Base-by-base conservation (phyloP, 1,284 basidiomycete genomes). In the Coriolopsis trogii region DNA sequence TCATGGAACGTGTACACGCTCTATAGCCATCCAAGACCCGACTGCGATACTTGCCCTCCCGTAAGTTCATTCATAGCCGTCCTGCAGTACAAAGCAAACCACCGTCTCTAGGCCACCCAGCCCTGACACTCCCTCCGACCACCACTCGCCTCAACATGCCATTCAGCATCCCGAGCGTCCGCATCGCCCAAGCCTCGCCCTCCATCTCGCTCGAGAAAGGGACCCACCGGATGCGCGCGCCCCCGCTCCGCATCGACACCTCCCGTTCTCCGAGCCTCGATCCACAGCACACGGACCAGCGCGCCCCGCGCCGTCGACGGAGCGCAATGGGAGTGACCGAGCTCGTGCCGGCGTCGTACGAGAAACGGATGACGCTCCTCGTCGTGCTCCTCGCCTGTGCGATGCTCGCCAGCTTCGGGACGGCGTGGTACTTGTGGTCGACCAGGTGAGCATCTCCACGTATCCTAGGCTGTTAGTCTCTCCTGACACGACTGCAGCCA, bases 131-230 rank as follows among this genome's bases (percentile, higher is more conserved):
- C n/a, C n/a, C n/a, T n/a, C n/a, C n/a, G n/a, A n/a, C n/a, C n/a
- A n/a, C n/a, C n/a, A n/a, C n/a, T n/a, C n/a, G n/a, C 18, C 15
- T 24, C 34, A 26, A 36, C 3, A 67, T 65, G 65, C 55, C 65
- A 1, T 55, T 64, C 46, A 50, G 56, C 41, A 55, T 52, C 41
- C 57, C 56, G n/a, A 55, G 49, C 29, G 50, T 60, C 20, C 65
- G 62, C 37, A 52, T 65, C 45, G 60, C 67, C 2, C 61, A 65
- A 31, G 61, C 66, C 10, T 89, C 85, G 6, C 84, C 85, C n/a
- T 84, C 85, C 1, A 68, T 85, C 23, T 75, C 79, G 4, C 68
- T 82, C 51, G 86, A 87, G 63, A 82, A 79, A 60, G 85, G 86
- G 28, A 68, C 76, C 31, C 85, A 86, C 58, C 75, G 83, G 34